Conservation (phyloP, 805 yeast genomes). For the Metschnikowia matae region DNA sequence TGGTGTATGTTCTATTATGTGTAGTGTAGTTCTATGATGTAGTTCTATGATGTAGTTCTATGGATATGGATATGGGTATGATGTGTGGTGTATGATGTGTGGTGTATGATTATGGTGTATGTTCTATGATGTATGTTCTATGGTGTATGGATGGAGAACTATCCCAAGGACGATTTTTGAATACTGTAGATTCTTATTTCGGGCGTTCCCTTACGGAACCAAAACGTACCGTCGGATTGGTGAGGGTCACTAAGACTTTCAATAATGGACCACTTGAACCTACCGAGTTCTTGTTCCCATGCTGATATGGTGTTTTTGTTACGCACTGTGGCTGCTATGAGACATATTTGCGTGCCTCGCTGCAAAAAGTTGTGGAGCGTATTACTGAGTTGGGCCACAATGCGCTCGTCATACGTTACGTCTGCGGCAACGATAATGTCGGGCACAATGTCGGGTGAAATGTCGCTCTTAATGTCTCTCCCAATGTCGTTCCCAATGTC, state of each 20-base stretch:
- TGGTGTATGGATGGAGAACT: neutral
- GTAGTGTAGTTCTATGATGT: too few relatives aligned
- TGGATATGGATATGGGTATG: too few relatives aligned
- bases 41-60: too few relatives aligned
- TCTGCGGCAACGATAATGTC: slow-evolving; percentile 77
- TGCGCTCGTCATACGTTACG: slow-evolving; percentile 72
- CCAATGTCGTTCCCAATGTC: too few relatives aligned
- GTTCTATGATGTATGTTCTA: too few relatives aligned
- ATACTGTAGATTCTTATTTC: slow-evolving; percentile 16
- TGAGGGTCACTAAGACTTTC: slow-evolving; percentile 10
- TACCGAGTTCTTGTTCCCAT: slow-evolving; percentile 26
- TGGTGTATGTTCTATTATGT: too few relatives aligned
- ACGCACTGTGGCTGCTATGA: slow-evolving; percentile 74
- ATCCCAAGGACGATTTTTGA: neutral
- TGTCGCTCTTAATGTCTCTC: too few relatives aligned
- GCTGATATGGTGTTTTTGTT: slow-evolving; percentile 37
- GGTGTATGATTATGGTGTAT: too few relatives aligned
- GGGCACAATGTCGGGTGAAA: slow-evolving; percentile 21
- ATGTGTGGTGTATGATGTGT: too few relatives aligned
- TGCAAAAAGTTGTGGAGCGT: slow-evolving; percentile 41
- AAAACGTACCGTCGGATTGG: slow-evolving; percentile 3
- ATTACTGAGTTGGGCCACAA: slow-evolving; percentile 51
- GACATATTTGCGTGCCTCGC: slow-evolving; percentile 27
- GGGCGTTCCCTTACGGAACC: slow-evolving; percentile 18
- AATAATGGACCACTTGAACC: slow-evolving; percentile 12